These are phyloP conservation scores for Sphaerulina populicola DNA, from an alignment of 2,329 filamentous ascomycete species.

Conservation along the genomic window DNA sequence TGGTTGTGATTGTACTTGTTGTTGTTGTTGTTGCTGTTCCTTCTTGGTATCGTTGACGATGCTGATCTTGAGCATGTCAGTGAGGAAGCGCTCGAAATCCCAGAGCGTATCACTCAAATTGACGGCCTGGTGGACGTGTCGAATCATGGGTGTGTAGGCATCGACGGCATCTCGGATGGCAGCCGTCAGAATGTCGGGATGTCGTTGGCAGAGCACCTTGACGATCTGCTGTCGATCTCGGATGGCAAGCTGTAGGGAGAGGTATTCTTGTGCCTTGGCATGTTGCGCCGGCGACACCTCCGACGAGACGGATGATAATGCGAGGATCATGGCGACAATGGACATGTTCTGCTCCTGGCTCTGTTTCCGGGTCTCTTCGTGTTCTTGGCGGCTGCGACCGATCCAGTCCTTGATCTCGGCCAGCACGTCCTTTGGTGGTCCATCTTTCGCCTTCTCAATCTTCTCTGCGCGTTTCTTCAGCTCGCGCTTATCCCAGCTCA, in stretches of 20 bases:
- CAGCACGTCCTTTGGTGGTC: conserved; percentile 53
- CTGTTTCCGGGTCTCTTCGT: conserved; percentile 50
- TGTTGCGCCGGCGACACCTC: conserved; percentile 55
- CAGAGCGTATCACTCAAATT: conserved; percentile 62
- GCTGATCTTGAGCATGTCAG: conserved; percentile 57
- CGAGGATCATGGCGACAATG: conserved; percentile 59
- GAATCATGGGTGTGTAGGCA: conserved; percentile 67
- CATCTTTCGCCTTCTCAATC: conserved; percentile 55
- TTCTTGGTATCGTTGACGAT: conserved; percentile 30
- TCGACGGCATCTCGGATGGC: conserved; percentile 56
- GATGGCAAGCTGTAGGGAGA: conserved; percentile 60
- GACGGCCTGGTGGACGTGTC: conserved; percentile 60
- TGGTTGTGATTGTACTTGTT: too few species aligned
- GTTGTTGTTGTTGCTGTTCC: conserved; percentile 11
- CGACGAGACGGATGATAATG: conserved; percentile 40
- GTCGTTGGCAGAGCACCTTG: conserved; percentile 56
- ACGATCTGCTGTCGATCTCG: conserved; percentile 66
- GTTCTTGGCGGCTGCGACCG: conserved; percentile 45
- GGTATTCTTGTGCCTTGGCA: conserved; percentile 57
- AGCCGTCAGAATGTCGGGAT: conserved; percentile 64
- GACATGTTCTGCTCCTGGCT: conserved; percentile 51
- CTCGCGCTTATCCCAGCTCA: conserved; percentile 64
- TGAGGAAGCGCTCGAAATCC: conserved; percentile 59
- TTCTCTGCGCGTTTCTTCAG: conserved; percentile 58
- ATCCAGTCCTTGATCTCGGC: conserved; percentile 54